These are phyloP conservation scores for Lactifluus hygrophoroides DNA, from an alignment of 768 basidiomycete genomes.

Conservation along the genomic window DNA sequence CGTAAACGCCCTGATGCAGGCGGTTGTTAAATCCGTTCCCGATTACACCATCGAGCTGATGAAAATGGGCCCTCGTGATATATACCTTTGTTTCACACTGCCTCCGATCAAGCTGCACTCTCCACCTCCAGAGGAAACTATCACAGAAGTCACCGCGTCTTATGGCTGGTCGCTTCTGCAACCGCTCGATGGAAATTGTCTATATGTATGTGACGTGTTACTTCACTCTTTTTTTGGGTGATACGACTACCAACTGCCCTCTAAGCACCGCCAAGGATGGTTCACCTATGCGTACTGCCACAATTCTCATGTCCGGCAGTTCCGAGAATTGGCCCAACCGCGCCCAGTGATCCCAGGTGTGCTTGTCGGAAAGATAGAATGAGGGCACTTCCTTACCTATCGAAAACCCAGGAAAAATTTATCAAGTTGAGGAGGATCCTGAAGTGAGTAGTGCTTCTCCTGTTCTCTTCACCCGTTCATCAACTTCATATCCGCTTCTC, in stretches of 20 bases:
- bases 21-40: conserved; percentile 2
- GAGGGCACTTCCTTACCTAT: not conserved
- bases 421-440: conserved; percentile 79
- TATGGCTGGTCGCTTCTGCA: conserved; percentile 79
- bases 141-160: conserved; percentile 55
- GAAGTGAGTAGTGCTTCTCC: conserved; percentile 47
- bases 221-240: conserved; percentile 20
- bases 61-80: conserved; percentile 59
- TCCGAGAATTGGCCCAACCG: conserved; percentile 68
- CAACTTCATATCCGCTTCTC: conserved; percentile 21
- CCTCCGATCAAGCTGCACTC: conserved; percentile 45
- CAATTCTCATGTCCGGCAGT: conserved; percentile 91
- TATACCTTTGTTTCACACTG: conserved; percentile 75
- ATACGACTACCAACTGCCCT: not conserved
- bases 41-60: conserved; percentile 61
- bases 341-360: conserved; percentile 61
- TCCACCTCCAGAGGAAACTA: conserved; percentile 41
- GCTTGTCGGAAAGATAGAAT: conserved; percentile 12
- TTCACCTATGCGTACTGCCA: conserved; percentile 98
- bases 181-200: conserved; percentile 69
- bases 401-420: conserved; percentile 40
- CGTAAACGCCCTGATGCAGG: conserved; percentile 5
- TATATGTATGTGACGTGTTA: conserved; percentile 59
- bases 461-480: conserved; percentile 16
- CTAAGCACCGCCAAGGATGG: conserved; percentile 81